Percentiles rank a stretch among this genome's conserved stretches.
These are phyloP conservation scores for Trichosporon coremiiforme DNA, from an alignment of 1,284 basidiomycete genomes.

Conservation along the genomic window DNA sequence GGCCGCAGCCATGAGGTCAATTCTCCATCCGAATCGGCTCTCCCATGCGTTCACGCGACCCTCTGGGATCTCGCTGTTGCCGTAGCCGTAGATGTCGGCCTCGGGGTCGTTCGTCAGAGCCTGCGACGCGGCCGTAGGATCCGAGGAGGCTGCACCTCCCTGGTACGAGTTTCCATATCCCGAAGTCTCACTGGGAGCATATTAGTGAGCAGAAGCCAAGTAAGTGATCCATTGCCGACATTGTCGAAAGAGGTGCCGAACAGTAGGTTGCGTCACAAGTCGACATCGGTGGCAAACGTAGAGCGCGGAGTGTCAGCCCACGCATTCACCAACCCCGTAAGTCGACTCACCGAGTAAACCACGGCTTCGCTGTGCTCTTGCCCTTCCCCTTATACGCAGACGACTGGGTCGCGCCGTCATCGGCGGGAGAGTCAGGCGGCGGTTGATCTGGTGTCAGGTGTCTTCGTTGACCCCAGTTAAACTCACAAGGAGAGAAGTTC, in stretches of 20 bases:
- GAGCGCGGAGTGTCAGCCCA: not conserved
- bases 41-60: constrained; percentile 68
- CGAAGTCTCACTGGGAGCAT: constrained; percentile 42
- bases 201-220: no score
- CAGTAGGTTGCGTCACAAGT: not conserved
- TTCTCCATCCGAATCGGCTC: constrained; percentile 68
- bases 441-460: constrained; percentile 48
- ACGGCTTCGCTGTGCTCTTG: constrained; percentile 59
- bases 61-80: constrained; percentile 55
- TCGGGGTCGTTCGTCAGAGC: constrained; percentile 52
- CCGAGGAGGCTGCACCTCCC: constrained; percentile 61
- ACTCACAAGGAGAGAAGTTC: constrained; percentile 42
- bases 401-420: constrained; percentile 37
- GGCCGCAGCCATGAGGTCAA: constrained; percentile 69
- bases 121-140: constrained; percentile 47
- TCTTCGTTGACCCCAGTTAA: not conserved
- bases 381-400: constrained; percentile 36
- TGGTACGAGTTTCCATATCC: constrained; percentile 61
- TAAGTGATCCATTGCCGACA: not conserved
- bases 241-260: no score
- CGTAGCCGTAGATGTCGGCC: constrained; percentile 32
- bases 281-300: constrained; percentile 5
- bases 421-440: constrained; percentile 52
- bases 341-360: constrained; percentile 61
- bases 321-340: not conserved